Evolutionary conservation across 2,329 filamentous ascomycete genomes (phyloP), one percentile per base, ranked within the genome.

Genomic region (Xylaria multiplex): DNA sequence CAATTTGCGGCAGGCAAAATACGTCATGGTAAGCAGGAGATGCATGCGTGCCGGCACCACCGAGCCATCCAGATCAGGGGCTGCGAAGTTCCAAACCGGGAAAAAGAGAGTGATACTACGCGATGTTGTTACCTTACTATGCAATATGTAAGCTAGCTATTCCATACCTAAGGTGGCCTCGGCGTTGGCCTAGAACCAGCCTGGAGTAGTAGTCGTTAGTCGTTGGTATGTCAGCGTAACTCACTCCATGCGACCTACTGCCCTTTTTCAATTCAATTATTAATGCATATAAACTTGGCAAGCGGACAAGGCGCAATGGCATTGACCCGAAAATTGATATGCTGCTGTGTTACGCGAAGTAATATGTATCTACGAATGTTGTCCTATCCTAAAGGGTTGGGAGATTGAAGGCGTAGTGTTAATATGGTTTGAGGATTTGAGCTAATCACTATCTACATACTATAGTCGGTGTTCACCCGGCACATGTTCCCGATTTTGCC

Each of bases 111-210:
- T 40, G 43, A 52, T 32, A 58, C 46, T 43, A 37, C 35, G 11
- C 32, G 46, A 46, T 50, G 58, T 62, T 54, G 35, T 27, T 27
- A 27, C 27, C 27, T 27, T 27, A 27, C 27, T 27, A 27, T 27
- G 27, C 5, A 27, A 37, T 27, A 27, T 27, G 27, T 27, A 27
- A 37, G 35, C 35, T 37, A 2, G 35, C 35, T 8, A 37, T 37
- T 37, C 35, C 35, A 8, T 37, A 35, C 45, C 50, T 45, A 32
- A n/a, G 13, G 43, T 35, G 53, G 42, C 62, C 49, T 40, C 54
- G 19, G 27, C 22, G 16, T 49, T 48, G 62, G 30, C 19, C 35
- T 37, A 37, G 35, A 37, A 37, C 35, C 35, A 13, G 35, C 8
- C 16, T 32, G 32, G 24, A 43, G 40, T n/a, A n/a, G 50, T 40